Evolutionary conservation across 768 basidiomycete genomes (phyloP).

Genomic region (Russula lepida): DNA sequence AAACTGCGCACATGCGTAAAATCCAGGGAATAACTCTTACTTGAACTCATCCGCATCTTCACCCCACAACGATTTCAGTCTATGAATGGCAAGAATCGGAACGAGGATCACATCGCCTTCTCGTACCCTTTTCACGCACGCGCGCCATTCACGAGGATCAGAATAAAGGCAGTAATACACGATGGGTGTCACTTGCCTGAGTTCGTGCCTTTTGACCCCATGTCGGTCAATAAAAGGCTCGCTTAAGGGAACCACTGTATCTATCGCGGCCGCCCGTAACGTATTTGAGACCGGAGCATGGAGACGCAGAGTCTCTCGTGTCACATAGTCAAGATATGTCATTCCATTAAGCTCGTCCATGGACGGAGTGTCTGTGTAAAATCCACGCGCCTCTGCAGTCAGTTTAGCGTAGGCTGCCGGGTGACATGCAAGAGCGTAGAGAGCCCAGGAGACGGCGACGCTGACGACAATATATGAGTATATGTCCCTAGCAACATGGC

Average conservation of each 20-base stretch:
- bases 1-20: neutral
- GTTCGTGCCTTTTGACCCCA: conserved; percentile 14
- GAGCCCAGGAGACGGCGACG: conserved; percentile 47
- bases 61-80: conserved; percentile 19
- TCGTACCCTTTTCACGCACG: neutral
- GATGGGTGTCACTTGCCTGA: conserved; percentile 10
- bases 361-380: conserved; percentile 48
- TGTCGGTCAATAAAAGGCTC: conserved; percentile 20
- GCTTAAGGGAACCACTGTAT: conserved; percentile 17
- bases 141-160: neutral
- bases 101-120: conserved; percentile 14
- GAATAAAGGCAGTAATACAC: neutral
- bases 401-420: conserved; percentile 46
- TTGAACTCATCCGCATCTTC: conserved; percentile 23
- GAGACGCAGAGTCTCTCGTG: conserved; percentile 16
- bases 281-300: conserved; percentile 17
- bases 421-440: conserved; percentile 45
- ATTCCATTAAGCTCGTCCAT: conserved; percentile 64
- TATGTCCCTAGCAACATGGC: neutral
- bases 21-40: conserved; percentile 17
- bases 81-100: conserved; percentile 13
- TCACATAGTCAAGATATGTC: conserved; percentile 47
- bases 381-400: conserved; percentile 45
- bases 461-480: conserved; percentile 6
- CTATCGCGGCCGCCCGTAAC: conserved; percentile 10